A percentile compares a stretch with the other conserved stretches of the same genome.
Conservation (phyloP, 495 filamentous ascomycete genomes). For the Aspergillus bertholletiae region DNA sequence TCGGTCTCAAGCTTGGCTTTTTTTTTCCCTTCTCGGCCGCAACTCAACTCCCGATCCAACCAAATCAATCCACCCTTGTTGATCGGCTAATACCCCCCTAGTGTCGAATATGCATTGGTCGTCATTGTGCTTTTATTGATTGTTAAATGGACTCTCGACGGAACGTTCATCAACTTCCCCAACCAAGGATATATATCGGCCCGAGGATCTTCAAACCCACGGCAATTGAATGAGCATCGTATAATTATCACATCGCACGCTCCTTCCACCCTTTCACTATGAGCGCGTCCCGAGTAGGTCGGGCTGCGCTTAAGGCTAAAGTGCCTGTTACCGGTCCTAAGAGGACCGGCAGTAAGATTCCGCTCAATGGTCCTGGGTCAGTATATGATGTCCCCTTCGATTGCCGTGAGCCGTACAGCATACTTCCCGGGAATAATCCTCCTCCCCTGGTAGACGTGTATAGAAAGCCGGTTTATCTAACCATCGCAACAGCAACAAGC, state of each 20-base stretch:
- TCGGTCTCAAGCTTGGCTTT: background rate
- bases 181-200: background rate
- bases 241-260: background rate
- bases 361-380: conserved; percentile 4
- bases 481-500: background rate
- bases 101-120: background rate
- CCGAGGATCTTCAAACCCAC: background rate
- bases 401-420: background rate
- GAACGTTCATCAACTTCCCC: background rate
- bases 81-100: background rate
- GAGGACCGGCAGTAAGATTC: conserved; percentile 2
- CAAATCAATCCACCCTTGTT: background rate
- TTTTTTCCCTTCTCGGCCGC: background rate
- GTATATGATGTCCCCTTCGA: background rate
- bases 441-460: background rate
- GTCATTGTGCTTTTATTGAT: background rate
- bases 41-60: background rate
- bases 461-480: background rate
- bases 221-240: background rate
- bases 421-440: background rate
- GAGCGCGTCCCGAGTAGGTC: conserved; percentile 21
- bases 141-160: background rate
- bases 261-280: conserved; percentile 1
- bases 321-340: conserved; percentile 8
- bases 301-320: conserved; percentile 19